Conservation (phyloP, 2,329 filamentous ascomycete genomes). For the Aspergillus sergii region DNA sequence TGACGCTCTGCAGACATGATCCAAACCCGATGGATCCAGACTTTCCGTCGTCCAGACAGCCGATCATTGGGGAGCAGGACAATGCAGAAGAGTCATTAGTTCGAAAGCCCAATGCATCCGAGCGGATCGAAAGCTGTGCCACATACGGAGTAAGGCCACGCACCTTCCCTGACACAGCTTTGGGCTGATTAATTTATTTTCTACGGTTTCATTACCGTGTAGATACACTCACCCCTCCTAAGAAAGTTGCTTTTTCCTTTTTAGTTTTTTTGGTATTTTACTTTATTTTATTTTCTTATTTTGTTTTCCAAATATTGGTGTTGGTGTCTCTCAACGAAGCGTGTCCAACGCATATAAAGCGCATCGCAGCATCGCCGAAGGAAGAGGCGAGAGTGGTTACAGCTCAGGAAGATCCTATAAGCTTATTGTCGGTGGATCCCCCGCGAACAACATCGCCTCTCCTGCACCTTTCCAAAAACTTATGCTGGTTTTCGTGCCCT, state of each 20-base stretch:
- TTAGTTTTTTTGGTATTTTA: neutral
- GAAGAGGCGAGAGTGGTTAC: conserved; percentile 4
- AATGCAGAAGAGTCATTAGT: conserved; percentile 22
- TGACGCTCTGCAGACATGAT: conserved; percentile 2
- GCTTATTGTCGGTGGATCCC: conserved; percentile 19
- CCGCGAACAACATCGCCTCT: conserved; percentile 7
- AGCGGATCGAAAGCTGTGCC: conserved; percentile 19
- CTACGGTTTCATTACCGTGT: conserved; percentile 17
- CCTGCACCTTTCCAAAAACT: conserved; percentile 7
- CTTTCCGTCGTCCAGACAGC: neutral
- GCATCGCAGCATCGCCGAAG: conserved; percentile 6
- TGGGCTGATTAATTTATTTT: conserved; percentile 14
- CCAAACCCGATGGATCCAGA: conserved; percentile 2
- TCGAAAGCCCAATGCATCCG: conserved; percentile 19
- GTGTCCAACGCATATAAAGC: conserved; percentile 13
- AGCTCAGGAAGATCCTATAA: conserved; percentile 12
- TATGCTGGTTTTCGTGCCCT: conserved; percentile 16
- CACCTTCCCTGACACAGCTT: conserved; percentile 19
- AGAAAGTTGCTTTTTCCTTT: conserved; percentile 9
- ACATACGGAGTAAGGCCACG: conserved; percentile 16
- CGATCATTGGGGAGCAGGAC: conserved; percentile 15
- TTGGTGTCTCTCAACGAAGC: neutral
- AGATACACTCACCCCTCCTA: conserved; percentile 2
- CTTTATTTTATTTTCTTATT: conserved; percentile 3
- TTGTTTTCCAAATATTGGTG: neutral